Percentiles rank a stretch among this genome's conserved stretches.
Conservation (phyloP, 2,329 filamentous ascomycete genomes). For the Bipolaris sorokiniana region DNA sequence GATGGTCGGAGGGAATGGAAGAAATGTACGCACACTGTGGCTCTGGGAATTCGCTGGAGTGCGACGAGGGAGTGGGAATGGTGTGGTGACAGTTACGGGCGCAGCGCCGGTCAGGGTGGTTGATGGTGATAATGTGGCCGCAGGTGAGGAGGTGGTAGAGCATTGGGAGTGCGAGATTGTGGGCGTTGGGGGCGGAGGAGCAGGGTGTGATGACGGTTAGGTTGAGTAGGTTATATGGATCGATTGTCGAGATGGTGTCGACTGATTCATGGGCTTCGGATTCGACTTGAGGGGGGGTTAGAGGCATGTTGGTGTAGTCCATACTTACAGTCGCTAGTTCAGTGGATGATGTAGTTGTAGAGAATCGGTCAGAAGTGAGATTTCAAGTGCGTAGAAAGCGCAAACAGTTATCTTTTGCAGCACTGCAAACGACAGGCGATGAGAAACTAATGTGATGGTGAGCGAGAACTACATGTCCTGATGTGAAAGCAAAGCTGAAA, state of each 20-base stretch:
- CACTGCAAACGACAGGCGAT: not conserved
- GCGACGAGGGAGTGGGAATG: not conserved
- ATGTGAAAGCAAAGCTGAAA: not conserved
- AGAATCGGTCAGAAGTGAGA: not conserved
- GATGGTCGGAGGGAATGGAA: too few species aligned
- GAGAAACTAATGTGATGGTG: not conserved
- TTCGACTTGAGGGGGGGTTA: not conserved
- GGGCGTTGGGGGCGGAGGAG: not conserved
- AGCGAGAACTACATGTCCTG: not conserved
- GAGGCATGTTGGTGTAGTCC: not conserved
- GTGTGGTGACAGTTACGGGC: constrained; percentile 23
- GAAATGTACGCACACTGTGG: not conserved
- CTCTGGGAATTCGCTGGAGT: not conserved
- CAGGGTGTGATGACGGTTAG: constrained; percentile 7
- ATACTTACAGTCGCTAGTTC: not conserved
- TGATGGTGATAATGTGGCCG: constrained; percentile 25
- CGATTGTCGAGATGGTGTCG: not conserved
- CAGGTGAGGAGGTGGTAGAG: constrained; percentile 26
- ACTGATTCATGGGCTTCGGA: not conserved
- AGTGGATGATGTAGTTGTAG: not conserved
- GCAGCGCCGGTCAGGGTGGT: constrained; percentile 16
- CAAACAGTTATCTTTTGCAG: not conserved
- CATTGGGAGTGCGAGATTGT: not conserved
- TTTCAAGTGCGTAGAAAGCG: not conserved
- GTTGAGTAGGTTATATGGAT: not conserved